These are phyloP conservation scores for Gnetum montanum DNA, from an alignment of 75 land plant genomes.

Conservation along the genomic window DNA sequence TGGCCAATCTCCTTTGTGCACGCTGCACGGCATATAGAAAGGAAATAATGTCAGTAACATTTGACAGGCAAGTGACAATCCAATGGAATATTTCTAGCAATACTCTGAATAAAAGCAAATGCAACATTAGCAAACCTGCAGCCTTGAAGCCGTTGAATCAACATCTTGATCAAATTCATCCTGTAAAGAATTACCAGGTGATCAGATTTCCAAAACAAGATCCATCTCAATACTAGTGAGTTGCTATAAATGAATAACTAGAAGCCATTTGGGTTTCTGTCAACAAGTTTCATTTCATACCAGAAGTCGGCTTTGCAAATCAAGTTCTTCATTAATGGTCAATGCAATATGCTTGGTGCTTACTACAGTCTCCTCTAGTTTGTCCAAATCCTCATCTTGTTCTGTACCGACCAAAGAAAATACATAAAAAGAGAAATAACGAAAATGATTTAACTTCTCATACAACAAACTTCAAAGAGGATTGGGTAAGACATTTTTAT, in stretches of 20 bases:
- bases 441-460: too few species aligned
- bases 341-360: conserved; percentile 97
- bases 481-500: too few species aligned
- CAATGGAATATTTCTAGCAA: background rate
- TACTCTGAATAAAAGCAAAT: too few species aligned
- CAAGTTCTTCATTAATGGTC: conserved; percentile 87
- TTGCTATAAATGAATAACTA: background rate
- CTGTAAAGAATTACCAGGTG: conserved; percentile 22
- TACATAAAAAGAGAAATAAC: too few species aligned
- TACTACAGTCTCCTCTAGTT: conserved; percentile 67
- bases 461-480: too few species aligned
- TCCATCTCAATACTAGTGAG: background rate
- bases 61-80: too few species aligned
- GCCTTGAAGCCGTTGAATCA: conserved; percentile 60
- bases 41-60: too few species aligned
- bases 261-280: background rate
- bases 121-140: conserved; percentile 40
- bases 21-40: conserved; percentile 18
- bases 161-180: conserved; percentile 75
- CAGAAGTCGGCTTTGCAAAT: conserved; percentile 76
- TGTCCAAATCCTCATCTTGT: conserved; percentile 89
- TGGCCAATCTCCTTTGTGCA: conserved; percentile 32
- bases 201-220: background rate
- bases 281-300: conserved; percentile 45
- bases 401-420: too few species aligned